These are phyloP conservation scores for Pisolithus thermaeus DNA, from an alignment of 1,284 basidiomycete species.

Conservation along the genomic window DNA sequence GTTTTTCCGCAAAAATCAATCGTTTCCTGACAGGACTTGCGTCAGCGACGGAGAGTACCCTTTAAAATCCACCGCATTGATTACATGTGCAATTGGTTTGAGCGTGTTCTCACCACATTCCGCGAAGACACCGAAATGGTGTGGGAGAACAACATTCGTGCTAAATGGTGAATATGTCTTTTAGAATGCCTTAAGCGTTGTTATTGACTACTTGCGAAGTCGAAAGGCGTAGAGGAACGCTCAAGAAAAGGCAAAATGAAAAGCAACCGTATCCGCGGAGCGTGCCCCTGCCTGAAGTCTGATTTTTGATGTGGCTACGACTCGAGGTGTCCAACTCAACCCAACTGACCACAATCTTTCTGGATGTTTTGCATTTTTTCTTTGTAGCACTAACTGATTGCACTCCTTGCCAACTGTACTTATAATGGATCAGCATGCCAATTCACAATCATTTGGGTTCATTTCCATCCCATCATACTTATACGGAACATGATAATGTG, in stretches of 20 bases:
- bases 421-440: too few relatives aligned
- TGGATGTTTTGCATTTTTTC: neutral
- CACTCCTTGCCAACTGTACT: too few relatives aligned
- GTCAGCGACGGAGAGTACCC: constrained; percentile 29
- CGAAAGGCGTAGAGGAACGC: neutral
- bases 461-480: too few relatives aligned
- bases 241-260: neutral
- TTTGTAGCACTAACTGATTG: neutral
- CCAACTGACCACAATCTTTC: neutral
- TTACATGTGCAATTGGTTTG: constrained; percentile 29
- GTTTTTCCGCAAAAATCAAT: neutral
- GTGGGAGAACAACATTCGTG: constrained; percentile 26
- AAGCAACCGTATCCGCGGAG: too few relatives aligned
- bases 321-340: neutral
- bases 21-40: constrained; percentile 1
- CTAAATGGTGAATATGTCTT: constrained; percentile 19
- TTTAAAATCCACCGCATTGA: constrained; percentile 28
- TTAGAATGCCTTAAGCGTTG: neutral
- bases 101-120: constrained; percentile 24
- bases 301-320: too few relatives aligned
- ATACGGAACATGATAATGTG: too few relatives aligned
- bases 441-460: too few relatives aligned
- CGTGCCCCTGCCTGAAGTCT: too few relatives aligned
- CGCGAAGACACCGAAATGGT: constrained; percentile 25
- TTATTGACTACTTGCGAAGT: neutral